These are phyloP conservation scores for Aulographum hederae DNA, from an alignment of 2,329 filamentous ascomycete species.

Conservation along the genomic window DNA sequence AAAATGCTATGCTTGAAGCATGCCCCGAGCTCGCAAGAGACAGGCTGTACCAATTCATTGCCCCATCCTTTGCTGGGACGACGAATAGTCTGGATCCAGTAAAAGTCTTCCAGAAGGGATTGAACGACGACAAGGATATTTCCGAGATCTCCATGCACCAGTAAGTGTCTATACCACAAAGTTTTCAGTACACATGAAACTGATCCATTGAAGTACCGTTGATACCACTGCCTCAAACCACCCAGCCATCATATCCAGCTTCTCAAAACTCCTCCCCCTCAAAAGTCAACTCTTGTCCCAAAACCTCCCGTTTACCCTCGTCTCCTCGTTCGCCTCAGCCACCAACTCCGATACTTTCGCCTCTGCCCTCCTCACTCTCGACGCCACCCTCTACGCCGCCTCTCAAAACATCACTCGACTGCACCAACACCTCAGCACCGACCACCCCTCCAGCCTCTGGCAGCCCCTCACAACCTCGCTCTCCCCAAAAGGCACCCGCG, in stretches of 20 bases:
- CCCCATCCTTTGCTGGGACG: slow-evolving; percentile 1
- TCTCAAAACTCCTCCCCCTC: too few species aligned
- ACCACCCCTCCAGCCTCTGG: not conserved
- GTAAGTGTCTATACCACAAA: too few species aligned
- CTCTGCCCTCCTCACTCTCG: not conserved
- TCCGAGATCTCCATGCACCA: slow-evolving; percentile 1
- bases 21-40: not conserved
- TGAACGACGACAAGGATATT: slow-evolving; percentile 1
- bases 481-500: not conserved
- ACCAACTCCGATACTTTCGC: too few species aligned
- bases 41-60: not conserved
- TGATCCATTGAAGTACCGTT: too few species aligned
- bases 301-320: too few species aligned
- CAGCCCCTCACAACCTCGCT: slow-evolving; percentile 1
- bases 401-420: not conserved
- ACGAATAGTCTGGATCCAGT: not conserved
- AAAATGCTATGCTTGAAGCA: not conserved
- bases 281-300: too few species aligned
- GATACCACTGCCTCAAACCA: too few species aligned
- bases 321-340: too few species aligned
- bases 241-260: too few species aligned
- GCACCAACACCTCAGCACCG: slow-evolving; percentile 1
- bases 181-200: too few species aligned
- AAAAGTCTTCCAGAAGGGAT: not conserved
- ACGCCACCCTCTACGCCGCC: slow-evolving; percentile 1